These are phyloP conservation scores for Ceratocystis cacaofunesta DNA, from an alignment of 2,329 filamentous ascomycete species.

Conservation along the genomic window DNA sequence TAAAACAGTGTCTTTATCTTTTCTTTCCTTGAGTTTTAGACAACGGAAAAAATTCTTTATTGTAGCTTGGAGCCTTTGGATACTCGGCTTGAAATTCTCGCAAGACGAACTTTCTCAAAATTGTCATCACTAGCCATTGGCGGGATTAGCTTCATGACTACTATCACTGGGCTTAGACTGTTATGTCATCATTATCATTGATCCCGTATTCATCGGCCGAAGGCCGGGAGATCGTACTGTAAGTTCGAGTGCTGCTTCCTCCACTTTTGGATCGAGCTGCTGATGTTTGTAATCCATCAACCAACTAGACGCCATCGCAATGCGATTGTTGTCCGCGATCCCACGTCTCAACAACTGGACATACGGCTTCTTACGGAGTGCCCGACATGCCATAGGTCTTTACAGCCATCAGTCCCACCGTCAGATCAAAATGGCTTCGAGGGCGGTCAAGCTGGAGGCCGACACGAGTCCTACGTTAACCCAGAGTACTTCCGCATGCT, in stretches of 20 bases:
- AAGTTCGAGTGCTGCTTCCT: constrained; percentile 27
- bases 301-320: constrained; percentile 67
- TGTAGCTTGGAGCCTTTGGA: neutral
- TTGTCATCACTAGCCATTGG: neutral
- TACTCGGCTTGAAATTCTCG: neutral
- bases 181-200: constrained; percentile 43
- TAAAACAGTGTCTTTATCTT: neutral
- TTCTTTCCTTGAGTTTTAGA: neutral
- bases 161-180: neutral
- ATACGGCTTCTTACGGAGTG: constrained; percentile 67
- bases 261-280: neutral
- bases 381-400: constrained; percentile 75
- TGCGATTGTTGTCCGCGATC: constrained; percentile 83
- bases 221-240: constrained; percentile 68
- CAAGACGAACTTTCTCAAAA: neutral
- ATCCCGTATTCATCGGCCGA: constrained; percentile 62
- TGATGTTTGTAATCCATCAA: no score
- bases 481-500: constrained; percentile 95
- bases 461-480: constrained; percentile 59
- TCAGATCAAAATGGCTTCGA: constrained; percentile 32
- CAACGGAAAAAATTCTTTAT: neutral
- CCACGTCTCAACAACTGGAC: constrained; percentile 67
- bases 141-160: neutral
- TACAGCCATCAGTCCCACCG: constrained; percentile 36
- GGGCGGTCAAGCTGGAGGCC: constrained; percentile 20